Conservation (phyloP, 2,329 filamentous ascomycete species). For the Fusarium sulawesiense region DNA sequence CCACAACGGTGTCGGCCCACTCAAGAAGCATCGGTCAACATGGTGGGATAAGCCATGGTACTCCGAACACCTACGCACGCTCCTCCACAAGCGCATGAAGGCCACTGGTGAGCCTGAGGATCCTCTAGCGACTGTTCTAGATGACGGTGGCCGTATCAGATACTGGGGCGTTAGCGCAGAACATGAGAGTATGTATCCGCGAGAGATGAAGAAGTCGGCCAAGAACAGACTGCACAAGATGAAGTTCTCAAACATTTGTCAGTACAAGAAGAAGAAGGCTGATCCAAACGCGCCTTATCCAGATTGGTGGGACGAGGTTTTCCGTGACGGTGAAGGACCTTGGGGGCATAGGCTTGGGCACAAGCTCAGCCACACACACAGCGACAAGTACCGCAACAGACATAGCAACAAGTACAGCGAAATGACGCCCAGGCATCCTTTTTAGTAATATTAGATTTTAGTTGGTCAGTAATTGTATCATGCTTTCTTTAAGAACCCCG, state of each 20-base stretch:
- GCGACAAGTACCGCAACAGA: too few species aligned
- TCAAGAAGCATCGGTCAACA: neutral
- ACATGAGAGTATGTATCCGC: neutral
- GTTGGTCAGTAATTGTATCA: too few species aligned
- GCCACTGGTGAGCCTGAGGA: neutral
- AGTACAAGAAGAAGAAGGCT: neutral
- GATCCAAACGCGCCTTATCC: neutral
- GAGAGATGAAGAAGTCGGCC: neutral
- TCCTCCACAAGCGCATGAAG: neutral
- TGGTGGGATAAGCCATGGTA: slow-evolving; percentile 26
- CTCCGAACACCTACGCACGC: neutral
- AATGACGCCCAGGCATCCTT: too few species aligned
- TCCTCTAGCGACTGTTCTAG: neutral
- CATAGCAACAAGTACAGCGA: too few species aligned
- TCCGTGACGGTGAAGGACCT: neutral
- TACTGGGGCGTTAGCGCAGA: slow-evolving; percentile 13
- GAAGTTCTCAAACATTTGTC: neutral
- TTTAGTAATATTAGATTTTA: too few species aligned
- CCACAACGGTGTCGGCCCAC: neutral
- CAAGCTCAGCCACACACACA: too few species aligned
- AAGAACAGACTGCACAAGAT: neutral
- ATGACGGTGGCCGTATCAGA: neutral
- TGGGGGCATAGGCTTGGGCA: too few species aligned
- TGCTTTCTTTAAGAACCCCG: too few species aligned
- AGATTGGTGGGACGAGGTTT: slow-evolving; percentile 11